phyloP scores from a whole-genome alignment of 169 alveolate genomes.

The Condylostoma magnum region DNA sequence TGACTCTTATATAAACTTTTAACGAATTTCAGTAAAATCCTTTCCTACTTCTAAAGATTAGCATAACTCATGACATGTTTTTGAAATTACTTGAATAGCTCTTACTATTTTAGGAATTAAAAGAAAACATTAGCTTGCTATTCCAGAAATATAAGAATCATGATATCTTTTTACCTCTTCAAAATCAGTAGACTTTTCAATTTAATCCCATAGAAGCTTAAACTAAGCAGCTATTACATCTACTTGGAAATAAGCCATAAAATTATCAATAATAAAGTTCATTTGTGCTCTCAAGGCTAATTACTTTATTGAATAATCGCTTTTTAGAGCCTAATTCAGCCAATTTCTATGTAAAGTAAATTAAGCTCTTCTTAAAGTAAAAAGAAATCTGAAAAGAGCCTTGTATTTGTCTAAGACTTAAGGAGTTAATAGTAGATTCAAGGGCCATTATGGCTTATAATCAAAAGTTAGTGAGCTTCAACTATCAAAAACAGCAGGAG shows the following conservation, averaged over 20 bases:
- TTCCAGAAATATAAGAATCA: constrained; percentile 38
- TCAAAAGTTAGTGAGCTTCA: constrained; percentile 62
- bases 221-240: constrained; percentile 54
- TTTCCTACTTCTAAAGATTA: constrained; percentile 9
- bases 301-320: constrained; percentile 3
- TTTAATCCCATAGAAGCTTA: constrained; percentile 28
- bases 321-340: constrained; percentile 8
- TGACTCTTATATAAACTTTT: constrained; percentile 25
- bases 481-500: constrained; percentile 28
- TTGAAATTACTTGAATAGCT: constrained; percentile 44
- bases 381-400: constrained; percentile 46
- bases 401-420: constrained; percentile 55
- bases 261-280: constrained; percentile 48
- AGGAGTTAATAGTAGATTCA: constrained; percentile 50
- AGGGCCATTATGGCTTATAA: constrained; percentile 54
- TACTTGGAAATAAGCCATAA: constrained; percentile 47
- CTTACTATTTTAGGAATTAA: constrained; percentile 31
- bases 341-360: constrained; percentile 43
- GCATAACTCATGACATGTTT: constrained; percentile 33
- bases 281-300: constrained; percentile 41
- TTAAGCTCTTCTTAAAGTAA: constrained; percentile 55
- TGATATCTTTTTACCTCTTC: constrained; percentile 55
- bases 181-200: constrained; percentile 45
- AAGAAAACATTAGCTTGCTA: constrained; percentile 45
- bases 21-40: constrained; percentile 28